A percentile compares a stretch with the other conserved stretches of the same genome.
phyloP scores from a whole-genome alignment of 2,329 filamentous ascomycete species.

The Ophiocordyceps unilateralis region DNA sequence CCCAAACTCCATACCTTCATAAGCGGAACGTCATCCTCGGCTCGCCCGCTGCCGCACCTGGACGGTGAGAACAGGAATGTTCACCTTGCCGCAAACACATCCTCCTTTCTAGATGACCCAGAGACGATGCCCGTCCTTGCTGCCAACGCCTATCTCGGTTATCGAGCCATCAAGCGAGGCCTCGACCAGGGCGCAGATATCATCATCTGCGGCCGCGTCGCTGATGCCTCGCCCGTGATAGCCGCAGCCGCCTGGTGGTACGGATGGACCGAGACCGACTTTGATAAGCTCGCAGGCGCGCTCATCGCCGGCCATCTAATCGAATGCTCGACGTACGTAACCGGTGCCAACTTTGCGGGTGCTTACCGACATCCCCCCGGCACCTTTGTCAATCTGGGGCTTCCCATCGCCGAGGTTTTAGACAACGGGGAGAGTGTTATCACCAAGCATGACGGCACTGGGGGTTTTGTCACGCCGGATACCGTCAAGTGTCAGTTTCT shows the following conservation, averaged over 20 bases:
- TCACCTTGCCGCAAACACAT: slow-evolving; percentile 4
- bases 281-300: slow-evolving; percentile 26
- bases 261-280: slow-evolving; percentile 24
- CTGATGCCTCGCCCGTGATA: slow-evolving; percentile 29
- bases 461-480: slow-evolving; percentile 20
- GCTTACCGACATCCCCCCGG: slow-evolving; percentile 8
- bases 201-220: slow-evolving; percentile 23
- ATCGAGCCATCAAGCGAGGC: slow-evolving; percentile 21
- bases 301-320: slow-evolving; percentile 31
- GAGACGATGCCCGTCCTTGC: slow-evolving; percentile 8
- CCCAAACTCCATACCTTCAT: slow-evolving; percentile 4
- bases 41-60: slow-evolving; percentile 8
- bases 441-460: slow-evolving; percentile 26
- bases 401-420: slow-evolving; percentile 31
- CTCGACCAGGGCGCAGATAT: slow-evolving; percentile 22
- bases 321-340: slow-evolving; percentile 32
- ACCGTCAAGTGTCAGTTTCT: slow-evolving; percentile 28
- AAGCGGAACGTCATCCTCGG: neutral
- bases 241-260: slow-evolving; percentile 35
- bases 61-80: slow-evolving; percentile 6
- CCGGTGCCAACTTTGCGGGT: slow-evolving; percentile 33
- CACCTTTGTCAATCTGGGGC: slow-evolving; percentile 18
- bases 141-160: slow-evolving; percentile 33
- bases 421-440: slow-evolving; percentile 26
- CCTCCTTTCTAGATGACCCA: slow-evolving; percentile 5